Evolutionary conservation across 192 early-diverging fungal species (phyloP).

Genomic region (Glomus cerebriforme): DNA sequence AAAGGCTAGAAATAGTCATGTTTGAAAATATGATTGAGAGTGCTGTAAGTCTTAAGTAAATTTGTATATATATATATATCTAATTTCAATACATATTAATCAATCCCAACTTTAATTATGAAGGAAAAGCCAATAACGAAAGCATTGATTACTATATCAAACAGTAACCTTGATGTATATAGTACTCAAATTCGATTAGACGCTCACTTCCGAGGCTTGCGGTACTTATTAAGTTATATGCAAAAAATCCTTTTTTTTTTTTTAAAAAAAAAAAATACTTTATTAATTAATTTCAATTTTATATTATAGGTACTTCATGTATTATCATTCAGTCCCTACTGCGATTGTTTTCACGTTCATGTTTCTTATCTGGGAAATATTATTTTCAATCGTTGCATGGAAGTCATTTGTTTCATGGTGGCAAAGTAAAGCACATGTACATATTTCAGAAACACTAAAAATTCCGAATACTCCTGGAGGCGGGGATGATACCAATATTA

Average conservation of each 20-base stretch:
- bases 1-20: conserved; percentile 40
- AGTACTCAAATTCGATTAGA: conserved; percentile 50
- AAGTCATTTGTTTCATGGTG: conserved; percentile 41
- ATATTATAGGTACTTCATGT: conserved; percentile 54
- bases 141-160: conserved; percentile 47
- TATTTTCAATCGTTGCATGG: conserved; percentile 56
- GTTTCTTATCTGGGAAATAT: conserved; percentile 51
- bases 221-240: conserved; percentile 36
- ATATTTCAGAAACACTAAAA: too few relatives aligned
- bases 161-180: conserved; percentile 51
- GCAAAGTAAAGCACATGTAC: conserved; percentile 9
- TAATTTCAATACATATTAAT: background rate
- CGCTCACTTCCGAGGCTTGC: conserved; percentile 58
- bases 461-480: background rate
- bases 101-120: background rate
- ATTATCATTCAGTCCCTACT: conserved; percentile 48
- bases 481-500: background rate
- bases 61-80: background rate
- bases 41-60: conserved; percentile 14
- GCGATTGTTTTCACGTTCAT: conserved; percentile 45
- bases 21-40: conserved; percentile 48
- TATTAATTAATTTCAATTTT: background rate
- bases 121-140: conserved; percentile 44
- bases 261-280: background rate
- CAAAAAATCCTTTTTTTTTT: background rate